Base-by-base conservation (phyloP, 768 basidiomycete genomes). In the Favolaschia claudopus region DNA sequence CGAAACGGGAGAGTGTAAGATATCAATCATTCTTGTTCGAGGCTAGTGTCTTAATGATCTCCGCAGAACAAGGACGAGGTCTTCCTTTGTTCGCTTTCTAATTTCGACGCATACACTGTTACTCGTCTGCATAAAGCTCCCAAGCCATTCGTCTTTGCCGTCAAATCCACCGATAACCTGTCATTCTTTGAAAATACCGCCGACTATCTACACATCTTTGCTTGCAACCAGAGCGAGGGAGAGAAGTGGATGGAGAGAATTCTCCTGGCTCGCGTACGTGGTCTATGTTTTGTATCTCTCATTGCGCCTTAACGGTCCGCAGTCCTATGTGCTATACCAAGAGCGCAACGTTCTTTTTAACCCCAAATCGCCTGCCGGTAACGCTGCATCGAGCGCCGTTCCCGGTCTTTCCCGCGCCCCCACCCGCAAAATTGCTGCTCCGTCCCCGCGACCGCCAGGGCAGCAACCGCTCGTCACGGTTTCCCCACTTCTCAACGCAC, bases 151-250 rank as follows among this genome's bases (percentile, higher is more conserved):
- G 84, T 89, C 20, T 96, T 98, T 69, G 87, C 92, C 32, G 76
- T 96, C 67, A 96, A 96, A 74, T 93, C 93, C 4, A 91, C 92
- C 12, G 94, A 96, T 68, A 92, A 89, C 67, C 77, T 91, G 24
- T 85, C 91, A 1, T 82, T 90, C 67, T 98, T 98, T 67, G 95
- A 97, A 76, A 88, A 93, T 71, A 85, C 85, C 5, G 82, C 87
- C 28, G 95, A 99, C 67, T 98, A 96, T 74, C 71, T 94, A 53
- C 95, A 97, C 69, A 78, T 89, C 44, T 95, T 99, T 70, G 88
- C 88, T 27, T 91, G 91, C 63, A 83, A 86, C 38, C 85, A 87
- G 66, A 83, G 79, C 34, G 91, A 93, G 44, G 91, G 92, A 34
- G 81, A 83, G 61, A 76, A 77, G 32, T 96, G 94, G 94, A 78